Conservation (phyloP, 257 asterid species). For the Hygrophila difformis region DNA sequence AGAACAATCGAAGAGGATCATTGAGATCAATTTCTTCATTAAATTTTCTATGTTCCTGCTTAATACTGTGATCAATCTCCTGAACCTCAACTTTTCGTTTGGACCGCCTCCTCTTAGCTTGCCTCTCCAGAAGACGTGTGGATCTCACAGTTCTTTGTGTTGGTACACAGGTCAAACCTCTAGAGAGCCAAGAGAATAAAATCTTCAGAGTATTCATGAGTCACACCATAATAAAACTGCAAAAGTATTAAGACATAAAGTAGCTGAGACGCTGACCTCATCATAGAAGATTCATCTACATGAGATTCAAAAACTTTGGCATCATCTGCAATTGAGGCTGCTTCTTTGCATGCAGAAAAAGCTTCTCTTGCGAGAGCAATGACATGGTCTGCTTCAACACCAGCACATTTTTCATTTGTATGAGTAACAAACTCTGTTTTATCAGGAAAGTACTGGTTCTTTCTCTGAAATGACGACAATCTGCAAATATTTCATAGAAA, state of each 20-base stretch:
- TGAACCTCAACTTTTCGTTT: constrained; percentile 30
- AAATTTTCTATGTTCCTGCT: constrained; percentile 32
- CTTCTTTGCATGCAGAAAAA: constrained; percentile 61
- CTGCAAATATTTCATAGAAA: constrained; percentile 32
- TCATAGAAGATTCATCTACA: constrained; percentile 25
- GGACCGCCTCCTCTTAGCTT: constrained; percentile 49
- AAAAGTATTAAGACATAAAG: neutral
- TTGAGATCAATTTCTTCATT: constrained; percentile 36
- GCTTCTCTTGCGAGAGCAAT: constrained; percentile 76
- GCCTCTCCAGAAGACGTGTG: constrained; percentile 68
- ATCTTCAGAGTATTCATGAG: neutral
- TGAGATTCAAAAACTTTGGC: constrained; percentile 29
- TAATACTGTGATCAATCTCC: constrained; percentile 32
- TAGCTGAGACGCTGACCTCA: constrained; percentile 41
- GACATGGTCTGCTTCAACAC: constrained; percentile 40
- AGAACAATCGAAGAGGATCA: constrained; percentile 55
- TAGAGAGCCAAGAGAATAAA: constrained; percentile 19
- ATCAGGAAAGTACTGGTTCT: constrained; percentile 16
- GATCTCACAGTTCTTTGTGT: constrained; percentile 54
- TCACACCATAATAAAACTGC: constrained; percentile 6
- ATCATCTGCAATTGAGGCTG: constrained; percentile 43
- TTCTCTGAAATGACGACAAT: constrained; percentile 37
- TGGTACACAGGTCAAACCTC: constrained; percentile 27
- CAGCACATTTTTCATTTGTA: constrained; percentile 20
- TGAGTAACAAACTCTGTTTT: constrained; percentile 20